phyloP scores from a whole-genome alignment of 805 yeast species.

The Vanderwaltozyma tropicalis region DNA sequence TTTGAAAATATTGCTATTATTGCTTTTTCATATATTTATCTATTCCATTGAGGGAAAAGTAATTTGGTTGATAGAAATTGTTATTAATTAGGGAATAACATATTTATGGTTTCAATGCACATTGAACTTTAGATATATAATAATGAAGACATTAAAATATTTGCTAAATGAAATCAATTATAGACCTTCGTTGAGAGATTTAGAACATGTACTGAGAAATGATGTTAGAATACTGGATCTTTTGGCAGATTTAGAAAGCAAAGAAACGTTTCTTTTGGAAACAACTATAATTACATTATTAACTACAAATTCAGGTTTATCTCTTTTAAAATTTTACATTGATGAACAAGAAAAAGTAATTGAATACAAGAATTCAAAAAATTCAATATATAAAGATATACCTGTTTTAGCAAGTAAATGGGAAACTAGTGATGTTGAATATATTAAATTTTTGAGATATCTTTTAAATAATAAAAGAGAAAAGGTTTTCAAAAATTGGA shows the following conservation, averaged over 20 bases:
- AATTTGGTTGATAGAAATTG: no score
- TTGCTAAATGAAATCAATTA: constrained; percentile 1
- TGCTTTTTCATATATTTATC: no score
- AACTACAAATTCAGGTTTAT: constrained; percentile 18
- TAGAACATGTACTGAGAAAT: constrained; percentile 1
- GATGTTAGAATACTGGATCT: background rate
- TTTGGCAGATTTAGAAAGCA: background rate
- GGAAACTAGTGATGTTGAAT: constrained; percentile 1
- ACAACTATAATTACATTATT: constrained; percentile 11
- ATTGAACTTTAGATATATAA: no score
- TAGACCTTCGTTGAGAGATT: constrained; percentile 3
- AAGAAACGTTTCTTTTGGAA: constrained; percentile 7
- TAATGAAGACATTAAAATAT: background rate
- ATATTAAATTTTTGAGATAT: constrained; percentile 9
- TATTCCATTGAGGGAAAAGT: no score
- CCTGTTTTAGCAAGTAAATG: background rate
- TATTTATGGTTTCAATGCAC: no score
- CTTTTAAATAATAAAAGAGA: constrained; percentile 8
- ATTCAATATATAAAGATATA: constrained; percentile 1
- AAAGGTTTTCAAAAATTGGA: constrained; percentile 3
- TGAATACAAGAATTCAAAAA: constrained; percentile 1
- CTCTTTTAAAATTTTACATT: constrained; percentile 7
- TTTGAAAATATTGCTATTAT: no score
- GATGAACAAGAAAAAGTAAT: background rate
- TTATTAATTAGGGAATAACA: no score